These are phyloP conservation scores for Clitopilus hobsonii DNA, from an alignment of 768 basidiomycete genomes.

Conservation along the genomic window DNA sequence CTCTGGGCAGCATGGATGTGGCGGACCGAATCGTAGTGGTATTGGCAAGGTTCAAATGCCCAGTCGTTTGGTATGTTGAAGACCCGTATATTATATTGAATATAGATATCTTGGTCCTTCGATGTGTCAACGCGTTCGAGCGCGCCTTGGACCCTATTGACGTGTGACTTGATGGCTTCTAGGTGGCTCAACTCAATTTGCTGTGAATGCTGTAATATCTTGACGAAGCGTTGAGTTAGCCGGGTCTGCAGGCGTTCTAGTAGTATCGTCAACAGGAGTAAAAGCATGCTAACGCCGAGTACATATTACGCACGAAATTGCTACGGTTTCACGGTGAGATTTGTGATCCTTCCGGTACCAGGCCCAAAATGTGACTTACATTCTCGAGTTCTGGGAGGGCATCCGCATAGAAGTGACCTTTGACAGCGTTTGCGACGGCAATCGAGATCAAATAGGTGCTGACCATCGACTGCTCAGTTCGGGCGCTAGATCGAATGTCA, in stretches of 20 bases:
- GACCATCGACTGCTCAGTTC: neutral
- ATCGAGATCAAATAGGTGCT: constrained; percentile 72
- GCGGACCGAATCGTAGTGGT: constrained; percentile 73
- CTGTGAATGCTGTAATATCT: constrained; percentile 56
- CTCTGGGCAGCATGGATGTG: neutral
- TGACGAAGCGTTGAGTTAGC: constrained; percentile 50
- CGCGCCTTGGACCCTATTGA: constrained; percentile 40
- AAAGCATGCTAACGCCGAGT: too few species aligned
- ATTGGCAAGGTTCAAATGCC: constrained; percentile 70
- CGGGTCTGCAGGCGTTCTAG: constrained; percentile 68
- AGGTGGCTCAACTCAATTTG: constrained; percentile 54
- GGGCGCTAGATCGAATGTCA: neutral
- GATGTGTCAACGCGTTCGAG: constrained; percentile 49
- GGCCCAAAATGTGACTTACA: constrained; percentile 37
- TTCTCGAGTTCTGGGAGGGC: constrained; percentile 70
- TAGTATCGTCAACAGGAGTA: too few species aligned
- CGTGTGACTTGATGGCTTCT: constrained; percentile 48
- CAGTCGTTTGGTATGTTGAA: constrained; percentile 65
- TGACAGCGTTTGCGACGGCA: constrained; percentile 62
- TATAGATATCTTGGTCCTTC: constrained; percentile 68
- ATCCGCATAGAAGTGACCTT: constrained; percentile 66
- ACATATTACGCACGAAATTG: constrained; percentile 56
- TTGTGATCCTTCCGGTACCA: too few species aligned
- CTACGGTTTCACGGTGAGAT: constrained; percentile 32
- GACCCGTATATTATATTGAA: constrained; percentile 63